These are phyloP conservation scores for Venturiaceae sp. DNA, from an alignment of 2,329 filamentous ascomycete species.

Conservation along the genomic window DNA sequence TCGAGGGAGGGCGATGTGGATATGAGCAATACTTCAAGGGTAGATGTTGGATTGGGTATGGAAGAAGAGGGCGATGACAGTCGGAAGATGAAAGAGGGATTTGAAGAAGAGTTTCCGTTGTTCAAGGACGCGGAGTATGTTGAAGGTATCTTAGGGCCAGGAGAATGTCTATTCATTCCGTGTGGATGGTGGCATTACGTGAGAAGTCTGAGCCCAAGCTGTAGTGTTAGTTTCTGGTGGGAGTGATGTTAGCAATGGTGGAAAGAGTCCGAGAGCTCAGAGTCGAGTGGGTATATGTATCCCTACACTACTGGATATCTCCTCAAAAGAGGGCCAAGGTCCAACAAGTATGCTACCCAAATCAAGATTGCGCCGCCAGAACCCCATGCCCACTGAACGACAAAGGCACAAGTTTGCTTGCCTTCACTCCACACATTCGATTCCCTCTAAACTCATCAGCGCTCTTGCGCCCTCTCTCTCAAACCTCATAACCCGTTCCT, in stretches of 20 bases:
- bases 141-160: conserved; percentile 70
- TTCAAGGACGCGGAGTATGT: conserved; percentile 54
- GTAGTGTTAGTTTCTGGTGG: conserved; percentile 98
- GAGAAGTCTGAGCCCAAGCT: conserved; percentile 71
- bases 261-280: too few species aligned
- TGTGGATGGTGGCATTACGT: conserved; percentile 99
- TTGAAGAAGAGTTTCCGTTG: conserved; percentile 32
- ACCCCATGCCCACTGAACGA: not conserved
- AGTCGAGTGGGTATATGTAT: too few species aligned
- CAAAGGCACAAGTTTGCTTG: not conserved
- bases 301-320: not conserved
- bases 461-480: conserved; percentile 75
- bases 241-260: conserved; percentile 33
- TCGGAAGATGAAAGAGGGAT: conserved; percentile 28
- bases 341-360: not conserved
- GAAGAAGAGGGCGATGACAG: conserved; percentile 21
- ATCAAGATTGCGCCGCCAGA: too few species aligned
- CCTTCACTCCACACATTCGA: conserved; percentile 32
- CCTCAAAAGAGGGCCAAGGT: not conserved
- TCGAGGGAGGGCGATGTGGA: conserved; percentile 67
- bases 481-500: conserved; percentile 71
- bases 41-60: conserved; percentile 66
- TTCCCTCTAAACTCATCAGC: conserved; percentile 64
- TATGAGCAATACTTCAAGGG: conserved; percentile 80
- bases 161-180: conserved; percentile 82